A percentile compares a stretch with the other conserved stretches of the same genome.
phyloP scores from a whole-genome alignment of 805 yeast genomes.

The Millerozyma miso region DNA sequence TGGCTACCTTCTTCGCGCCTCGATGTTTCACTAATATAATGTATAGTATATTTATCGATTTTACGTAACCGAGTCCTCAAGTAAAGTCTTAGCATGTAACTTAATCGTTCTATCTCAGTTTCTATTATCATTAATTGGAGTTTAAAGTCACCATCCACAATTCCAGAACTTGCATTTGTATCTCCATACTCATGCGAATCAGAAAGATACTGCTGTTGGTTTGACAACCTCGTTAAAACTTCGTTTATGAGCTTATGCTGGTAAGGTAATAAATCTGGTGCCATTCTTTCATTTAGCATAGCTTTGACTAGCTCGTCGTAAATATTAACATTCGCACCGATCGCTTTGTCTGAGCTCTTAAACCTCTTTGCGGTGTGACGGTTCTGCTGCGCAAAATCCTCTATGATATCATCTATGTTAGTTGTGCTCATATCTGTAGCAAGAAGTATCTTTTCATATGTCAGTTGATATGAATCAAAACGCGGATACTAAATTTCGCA shows the following conservation, averaged over 20 bases:
- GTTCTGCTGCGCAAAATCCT: slow-evolving; percentile 49
- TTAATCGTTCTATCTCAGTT: slow-evolving; percentile 84
- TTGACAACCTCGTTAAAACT: slow-evolving; percentile 55
- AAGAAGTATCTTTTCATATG: background rate
- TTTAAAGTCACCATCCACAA: slow-evolving; percentile 52
- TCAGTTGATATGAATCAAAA: background rate
- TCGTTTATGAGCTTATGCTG: slow-evolving; percentile 56
- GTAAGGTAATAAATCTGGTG: slow-evolving; percentile 84
- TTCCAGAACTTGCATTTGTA: slow-evolving; percentile 39
- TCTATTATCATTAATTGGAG: slow-evolving; percentile 81
- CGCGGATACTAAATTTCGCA: background rate
- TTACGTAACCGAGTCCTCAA: slow-evolving; percentile 72
- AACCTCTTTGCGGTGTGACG: background rate
- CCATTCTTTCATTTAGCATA: slow-evolving; percentile 81
- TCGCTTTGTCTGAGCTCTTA: background rate
- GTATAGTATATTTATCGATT: slow-evolving; percentile 66
- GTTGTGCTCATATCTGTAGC: background rate
- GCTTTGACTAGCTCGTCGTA: slow-evolving; percentile 47
- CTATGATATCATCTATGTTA: slow-evolving; percentile 66
- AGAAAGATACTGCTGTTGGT: slow-evolving; percentile 68
- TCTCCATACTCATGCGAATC: slow-evolving; percentile 75
- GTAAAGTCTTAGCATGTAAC: slow-evolving; percentile 76
- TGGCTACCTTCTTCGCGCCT: slow-evolving; percentile 7
- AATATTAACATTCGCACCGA: slow-evolving; percentile 21
- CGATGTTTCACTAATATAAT: slow-evolving; percentile 43